Percentiles rank a stretch among this genome's conserved stretches.
Conservation (phyloP, 2,329 filamentous ascomycete species). For the Phyllosticta paracitricarpa region DNA sequence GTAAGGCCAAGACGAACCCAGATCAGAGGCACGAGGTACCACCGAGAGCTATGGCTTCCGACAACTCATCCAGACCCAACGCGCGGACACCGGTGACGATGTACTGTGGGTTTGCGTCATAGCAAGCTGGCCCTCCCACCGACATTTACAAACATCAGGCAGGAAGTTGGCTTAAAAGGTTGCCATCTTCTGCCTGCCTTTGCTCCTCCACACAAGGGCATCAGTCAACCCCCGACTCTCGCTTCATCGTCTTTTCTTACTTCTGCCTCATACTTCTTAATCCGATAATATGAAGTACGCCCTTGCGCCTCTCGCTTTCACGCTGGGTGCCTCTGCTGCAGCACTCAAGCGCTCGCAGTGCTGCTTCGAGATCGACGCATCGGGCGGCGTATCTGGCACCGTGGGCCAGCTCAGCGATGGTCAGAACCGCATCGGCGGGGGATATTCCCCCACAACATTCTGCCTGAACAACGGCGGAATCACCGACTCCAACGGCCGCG, state of each 20-base stretch:
- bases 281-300: constrained; percentile 15
- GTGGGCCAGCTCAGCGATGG: constrained; percentile 53
- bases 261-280: neutral
- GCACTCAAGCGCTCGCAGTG: constrained; percentile 17
- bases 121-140: neutral
- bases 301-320: constrained; percentile 13
- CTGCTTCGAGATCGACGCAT: constrained; percentile 44
- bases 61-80: neutral
- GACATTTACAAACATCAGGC: neutral
- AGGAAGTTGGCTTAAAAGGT: neutral
- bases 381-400: constrained; percentile 40
- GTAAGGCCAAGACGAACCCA: neutral
- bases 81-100: neutral
- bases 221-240: neutral
- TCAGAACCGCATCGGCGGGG: constrained; percentile 49
- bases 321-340: constrained; percentile 15
- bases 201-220: neutral
- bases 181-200: neutral
- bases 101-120: neutral
- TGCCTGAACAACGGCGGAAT: constrained; percentile 43
- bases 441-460: constrained; percentile 39
- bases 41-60: neutral
- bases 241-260: neutral
- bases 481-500: constrained; percentile 45
- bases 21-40: neutral